Conservation (phyloP, 2,329 filamentous ascomycete genomes). For the Catunica adiposa region DNA sequence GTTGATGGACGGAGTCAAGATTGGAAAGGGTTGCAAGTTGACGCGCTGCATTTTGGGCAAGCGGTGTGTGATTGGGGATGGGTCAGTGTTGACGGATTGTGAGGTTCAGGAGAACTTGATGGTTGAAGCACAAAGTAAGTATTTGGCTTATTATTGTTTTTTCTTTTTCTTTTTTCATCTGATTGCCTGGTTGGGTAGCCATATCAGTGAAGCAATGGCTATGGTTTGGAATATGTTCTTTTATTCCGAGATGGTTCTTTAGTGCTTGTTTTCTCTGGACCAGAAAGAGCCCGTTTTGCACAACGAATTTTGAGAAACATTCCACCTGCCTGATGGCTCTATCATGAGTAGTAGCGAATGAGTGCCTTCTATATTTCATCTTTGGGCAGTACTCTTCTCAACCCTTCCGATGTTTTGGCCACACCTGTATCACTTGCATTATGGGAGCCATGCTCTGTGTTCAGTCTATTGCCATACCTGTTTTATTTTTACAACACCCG, state of each 20-base stretch:
- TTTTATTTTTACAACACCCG: no score
- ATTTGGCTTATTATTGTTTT: neutral
- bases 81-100: slow-evolving; percentile 66
- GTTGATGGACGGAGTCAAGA: slow-evolving; percentile 77
- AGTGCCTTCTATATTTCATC: neutral
- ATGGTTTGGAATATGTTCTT: neutral
- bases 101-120: slow-evolving; percentile 84
- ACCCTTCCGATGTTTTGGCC: neutral
- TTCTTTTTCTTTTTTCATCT: neutral
- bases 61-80: slow-evolving; percentile 67
- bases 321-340: neutral
- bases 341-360: slow-evolving; percentile 6
- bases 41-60: slow-evolving; percentile 77
- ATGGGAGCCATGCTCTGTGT: no score
- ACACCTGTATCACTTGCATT: neutral
- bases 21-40: slow-evolving; percentile 70
- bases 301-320: neutral
- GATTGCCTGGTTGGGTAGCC: neutral
- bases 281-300: neutral
- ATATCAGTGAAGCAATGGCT: no score
- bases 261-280: neutral
- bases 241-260: neutral
- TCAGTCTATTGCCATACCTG: no score
- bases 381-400: neutral
- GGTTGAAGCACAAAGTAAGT: slow-evolving; percentile 60